Evolutionary conservation across 2,329 filamentous ascomycete species (phyloP), one percentile per base, ranked within the genome.

Genomic region (Coniochaeta sp.): DNA sequence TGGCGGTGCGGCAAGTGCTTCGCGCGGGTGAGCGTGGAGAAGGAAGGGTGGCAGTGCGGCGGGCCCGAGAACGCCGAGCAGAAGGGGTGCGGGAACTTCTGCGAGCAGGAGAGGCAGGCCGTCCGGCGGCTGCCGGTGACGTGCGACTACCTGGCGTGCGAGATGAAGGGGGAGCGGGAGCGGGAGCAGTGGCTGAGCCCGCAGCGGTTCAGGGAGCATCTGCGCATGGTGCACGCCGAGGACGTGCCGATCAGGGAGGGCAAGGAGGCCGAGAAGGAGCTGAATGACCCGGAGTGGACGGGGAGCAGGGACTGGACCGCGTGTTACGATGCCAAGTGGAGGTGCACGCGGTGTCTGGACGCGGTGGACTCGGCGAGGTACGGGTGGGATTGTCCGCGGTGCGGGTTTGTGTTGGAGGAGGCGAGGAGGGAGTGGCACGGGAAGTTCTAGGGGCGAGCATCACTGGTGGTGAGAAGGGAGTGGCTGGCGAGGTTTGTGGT

Each of bases 1-100:
- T 85, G 81, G 80, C 76, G 82, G 38, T 85, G 82, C 70, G 73
- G 75, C 57, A 77, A 78, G 61, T 85, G 82, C 65, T 75, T 85
- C 55, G 65, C 65, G 62, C 73, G 81, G 44, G 76, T 83, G 58
- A 64, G 69, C 58, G 69, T 80, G 62, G 69, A 71, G 19, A 67
- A 69, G 57, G 62, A 73, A 38, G 74, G 73, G 24, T 83, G 75
- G 65, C 71, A 75, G 50, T 85, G 82, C 67, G 70, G 73, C 5
- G 62, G 66, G 16, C 8, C 10, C 5, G 34, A 36, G 34, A n/a
- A 17, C 17, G 38, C 10, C 4, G 38, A 34, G 32, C n/a, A n/a
- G 32, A 34, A 34, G 32, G 32, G 38, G 38, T 85, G 82, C 72
- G 78, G 76, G 63, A 75, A 68, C 14, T 65, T 69, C 3, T 81